phyloP scores from a whole-genome alignment of 768 basidiomycete genomes.

The Obba rivulosa region DNA sequence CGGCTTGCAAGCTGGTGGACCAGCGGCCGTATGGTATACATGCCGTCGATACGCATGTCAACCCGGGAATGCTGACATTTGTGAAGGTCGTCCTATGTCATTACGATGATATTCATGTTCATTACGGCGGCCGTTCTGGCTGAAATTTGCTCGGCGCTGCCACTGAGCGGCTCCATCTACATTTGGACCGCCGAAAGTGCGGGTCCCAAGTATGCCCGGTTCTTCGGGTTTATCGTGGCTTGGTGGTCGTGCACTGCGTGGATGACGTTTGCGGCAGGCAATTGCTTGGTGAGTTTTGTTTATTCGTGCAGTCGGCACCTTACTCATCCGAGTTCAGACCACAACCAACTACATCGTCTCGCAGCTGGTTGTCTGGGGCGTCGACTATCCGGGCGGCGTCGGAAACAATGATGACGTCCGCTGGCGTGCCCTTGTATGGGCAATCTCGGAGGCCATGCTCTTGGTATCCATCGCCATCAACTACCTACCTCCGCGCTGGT shows the following conservation, averaged over 20 bases:
- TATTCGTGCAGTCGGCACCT: not conserved
- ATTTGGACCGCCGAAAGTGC: slow-evolving; percentile 94
- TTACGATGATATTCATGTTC: slow-evolving; percentile 82
- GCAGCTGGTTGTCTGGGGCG: slow-evolving; percentile 71
- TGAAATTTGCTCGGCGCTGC: slow-evolving; percentile 86
- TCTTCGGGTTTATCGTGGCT: slow-evolving; percentile 85
- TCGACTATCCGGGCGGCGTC: slow-evolving; percentile 80
- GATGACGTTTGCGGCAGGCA: slow-evolving; percentile 90
- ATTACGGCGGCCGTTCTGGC: slow-evolving; percentile 85
- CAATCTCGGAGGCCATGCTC: slow-evolving; percentile 67
- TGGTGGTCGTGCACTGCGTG: slow-evolving; percentile 96
- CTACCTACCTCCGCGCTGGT: slow-evolving; percentile 72
- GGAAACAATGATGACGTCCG: slow-evolving; percentile 65
- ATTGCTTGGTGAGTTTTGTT: slow-evolving; percentile 61
- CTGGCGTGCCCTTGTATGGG: slow-evolving; percentile 86
- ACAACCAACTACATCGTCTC: slow-evolving; percentile 90
- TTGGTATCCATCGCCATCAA: slow-evolving; percentile 75
- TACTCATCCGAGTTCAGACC: slow-evolving; percentile 39
- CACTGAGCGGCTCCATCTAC: slow-evolving; percentile 87
- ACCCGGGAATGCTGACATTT: slow-evolving; percentile 4
- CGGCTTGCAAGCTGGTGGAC: slow-evolving; percentile 80
- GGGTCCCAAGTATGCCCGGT: slow-evolving; percentile 78
- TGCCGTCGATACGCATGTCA: not conserved
- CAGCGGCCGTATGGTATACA: slow-evolving; percentile 77
- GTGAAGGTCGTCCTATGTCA: slow-evolving; percentile 74